Evolutionary conservation across 495 filamentous ascomycete genomes (phyloP).

Genomic region (Hypoxylon cercidicola): DNA sequence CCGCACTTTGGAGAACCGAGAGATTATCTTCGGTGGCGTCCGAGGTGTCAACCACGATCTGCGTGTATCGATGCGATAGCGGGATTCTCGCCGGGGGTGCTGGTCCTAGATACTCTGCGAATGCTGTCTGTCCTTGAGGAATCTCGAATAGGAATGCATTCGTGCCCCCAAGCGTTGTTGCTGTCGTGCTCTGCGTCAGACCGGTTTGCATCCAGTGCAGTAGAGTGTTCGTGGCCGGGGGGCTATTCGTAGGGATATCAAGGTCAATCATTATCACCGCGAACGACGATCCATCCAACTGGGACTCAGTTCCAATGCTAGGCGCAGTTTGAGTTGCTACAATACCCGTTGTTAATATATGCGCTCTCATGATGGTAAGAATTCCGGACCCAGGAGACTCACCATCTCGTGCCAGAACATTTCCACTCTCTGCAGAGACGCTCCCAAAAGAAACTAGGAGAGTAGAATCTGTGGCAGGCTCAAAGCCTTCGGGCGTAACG

Average conservation of each 20-base stretch:
- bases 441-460: conserved; percentile 51
- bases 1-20: conserved; percentile 44
- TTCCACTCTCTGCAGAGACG: conserved; percentile 45
- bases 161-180: conserved; percentile 44
- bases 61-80: conserved; percentile 55
- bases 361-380: neutral
- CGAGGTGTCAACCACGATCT: conserved; percentile 55
- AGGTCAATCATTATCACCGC: conserved; percentile 55
- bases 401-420: conserved; percentile 48
- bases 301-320: conserved; percentile 48
- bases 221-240: conserved; percentile 49
- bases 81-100: conserved; percentile 53
- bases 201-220: conserved; percentile 58
- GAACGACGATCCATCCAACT: conserved; percentile 45
- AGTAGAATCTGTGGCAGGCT: conserved; percentile 44
- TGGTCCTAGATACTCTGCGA: conserved; percentile 50
- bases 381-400: conserved; percentile 4
- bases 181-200: conserved; percentile 46
- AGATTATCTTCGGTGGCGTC: conserved; percentile 35
- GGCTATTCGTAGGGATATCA: conserved; percentile 54
- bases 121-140: conserved; percentile 36
- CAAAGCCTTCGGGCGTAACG: conserved; percentile 51
- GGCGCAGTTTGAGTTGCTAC: conserved; percentile 40
- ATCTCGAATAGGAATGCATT: conserved; percentile 49
- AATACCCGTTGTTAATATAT: conserved; percentile 13